Percentiles rank a stretch among this genome's conserved stretches.
Evolutionary conservation across 441 rosid species (phyloP).

Genomic region (Aquilaria agallochum): DNA sequence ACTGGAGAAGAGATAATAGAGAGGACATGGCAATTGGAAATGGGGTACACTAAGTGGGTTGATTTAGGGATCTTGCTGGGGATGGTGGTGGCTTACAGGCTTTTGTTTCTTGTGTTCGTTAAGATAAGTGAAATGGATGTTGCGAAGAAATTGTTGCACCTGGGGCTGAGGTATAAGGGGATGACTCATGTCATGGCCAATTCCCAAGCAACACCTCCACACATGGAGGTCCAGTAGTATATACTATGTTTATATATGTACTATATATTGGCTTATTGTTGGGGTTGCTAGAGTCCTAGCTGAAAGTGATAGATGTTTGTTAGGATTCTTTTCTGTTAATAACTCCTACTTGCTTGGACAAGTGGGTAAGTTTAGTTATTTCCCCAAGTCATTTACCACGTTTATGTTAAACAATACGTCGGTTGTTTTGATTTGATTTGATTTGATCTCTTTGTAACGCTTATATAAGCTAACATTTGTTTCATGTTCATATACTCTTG

Average conservation of each 20-base stretch:
- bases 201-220: constrained; percentile 11
- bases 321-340: too few species aligned
- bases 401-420: too few species aligned
- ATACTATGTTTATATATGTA: background rate
- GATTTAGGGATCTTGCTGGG: constrained; percentile 39
- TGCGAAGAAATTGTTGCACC: constrained; percentile 4
- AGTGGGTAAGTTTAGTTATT: too few species aligned
- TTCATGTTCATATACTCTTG: too few species aligned
- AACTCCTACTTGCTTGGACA: too few species aligned
- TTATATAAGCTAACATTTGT: too few species aligned
- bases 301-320: too few species aligned
- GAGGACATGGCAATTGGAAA: constrained; percentile 31
- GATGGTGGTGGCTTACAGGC: constrained; percentile 36
- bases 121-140: constrained; percentile 32
- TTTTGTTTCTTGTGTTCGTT: constrained; percentile 30
- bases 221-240: background rate
- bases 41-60: constrained; percentile 51
- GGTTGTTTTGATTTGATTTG: too few species aligned
- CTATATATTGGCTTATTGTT: too few species aligned
- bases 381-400: too few species aligned
- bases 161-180: constrained; percentile 2
- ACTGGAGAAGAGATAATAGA: constrained; percentile 34
- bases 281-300: too few species aligned
- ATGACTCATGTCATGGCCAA: constrained; percentile 12
- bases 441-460: too few species aligned